phyloP scores from a whole-genome alignment of 192 early-diverging fungal genomes.

The Entophlyctis luteolus region DNA sequence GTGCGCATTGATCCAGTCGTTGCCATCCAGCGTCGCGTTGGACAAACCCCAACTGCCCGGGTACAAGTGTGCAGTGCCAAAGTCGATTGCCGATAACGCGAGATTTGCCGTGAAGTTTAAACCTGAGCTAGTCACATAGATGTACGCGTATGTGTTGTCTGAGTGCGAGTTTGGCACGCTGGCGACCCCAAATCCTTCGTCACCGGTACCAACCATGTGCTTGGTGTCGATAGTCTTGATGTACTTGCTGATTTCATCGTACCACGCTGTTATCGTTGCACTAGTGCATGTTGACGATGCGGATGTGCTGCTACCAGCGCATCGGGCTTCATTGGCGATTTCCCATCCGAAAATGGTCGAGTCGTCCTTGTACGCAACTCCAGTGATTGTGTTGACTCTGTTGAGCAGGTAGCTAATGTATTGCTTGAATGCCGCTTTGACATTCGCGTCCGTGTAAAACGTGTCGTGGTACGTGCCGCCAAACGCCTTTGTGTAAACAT shows the following conservation, averaged over 20 bases:
- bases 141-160: neutral
- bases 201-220: slow-evolving; percentile 30
- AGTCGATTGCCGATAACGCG: neutral
- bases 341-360: slow-evolving; percentile 38
- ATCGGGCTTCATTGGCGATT: slow-evolving; percentile 32
- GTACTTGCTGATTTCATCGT: slow-evolving; percentile 31
- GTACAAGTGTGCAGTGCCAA: neutral
- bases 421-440: slow-evolving; percentile 29
- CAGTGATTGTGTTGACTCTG: slow-evolving; percentile 35
- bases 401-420: slow-evolving; percentile 37
- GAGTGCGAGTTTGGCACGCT: neutral
- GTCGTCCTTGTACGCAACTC: slow-evolving; percentile 38
- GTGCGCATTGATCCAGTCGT: neutral
- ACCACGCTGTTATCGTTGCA: slow-evolving; percentile 20
- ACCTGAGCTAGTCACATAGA: neutral
- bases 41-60: neutral
- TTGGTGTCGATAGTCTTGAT: slow-evolving; percentile 42
- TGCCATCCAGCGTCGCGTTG: neutral
- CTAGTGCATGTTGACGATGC: neutral
- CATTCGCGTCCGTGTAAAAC: slow-evolving; percentile 33
- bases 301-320: neutral
- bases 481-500: neutral
- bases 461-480: slow-evolving; percentile 19
- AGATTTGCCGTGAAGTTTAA: neutral
- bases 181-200: neutral